Conservation (phyloP, 257 asterid species). For the Solanum chmielewskii region DNA sequence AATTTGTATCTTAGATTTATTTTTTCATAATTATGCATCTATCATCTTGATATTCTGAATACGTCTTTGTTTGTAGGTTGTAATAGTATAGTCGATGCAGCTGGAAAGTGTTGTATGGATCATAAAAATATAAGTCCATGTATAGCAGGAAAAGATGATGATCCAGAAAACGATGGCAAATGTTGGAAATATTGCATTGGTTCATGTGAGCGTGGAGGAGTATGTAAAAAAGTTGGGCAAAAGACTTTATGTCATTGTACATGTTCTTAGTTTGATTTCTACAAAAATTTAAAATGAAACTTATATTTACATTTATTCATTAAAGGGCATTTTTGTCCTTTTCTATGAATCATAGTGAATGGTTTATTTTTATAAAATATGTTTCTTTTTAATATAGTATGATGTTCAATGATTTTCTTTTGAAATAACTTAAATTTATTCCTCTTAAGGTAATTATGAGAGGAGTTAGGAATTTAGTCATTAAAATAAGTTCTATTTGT, state of each 20-base stretch:
- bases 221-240: neutral
- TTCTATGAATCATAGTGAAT: neutral
- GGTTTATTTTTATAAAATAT: neutral
- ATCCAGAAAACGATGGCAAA: neutral
- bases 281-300: neutral
- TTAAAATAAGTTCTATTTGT: neutral
- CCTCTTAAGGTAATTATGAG: neutral
- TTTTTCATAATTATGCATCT: no score
- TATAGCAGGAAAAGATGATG: neutral
- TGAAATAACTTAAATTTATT: neutral
- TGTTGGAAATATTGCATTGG: conserved; percentile 1
- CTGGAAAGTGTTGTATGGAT: neutral
- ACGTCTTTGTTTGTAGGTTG: neutral
- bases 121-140: neutral
- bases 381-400: neutral
- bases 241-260: conserved; percentile 2
- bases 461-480: neutral
- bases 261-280: no score
- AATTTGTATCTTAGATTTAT: no score
- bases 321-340: neutral
- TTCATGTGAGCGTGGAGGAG: conserved; percentile 6
- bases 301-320: neutral
- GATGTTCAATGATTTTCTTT: neutral
- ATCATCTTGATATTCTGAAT: no score
- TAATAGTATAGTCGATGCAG: neutral